These are phyloP conservation scores for Fonsecaea nubica DNA, from an alignment of 2,329 filamentous ascomycete species.

Conservation along the genomic window DNA sequence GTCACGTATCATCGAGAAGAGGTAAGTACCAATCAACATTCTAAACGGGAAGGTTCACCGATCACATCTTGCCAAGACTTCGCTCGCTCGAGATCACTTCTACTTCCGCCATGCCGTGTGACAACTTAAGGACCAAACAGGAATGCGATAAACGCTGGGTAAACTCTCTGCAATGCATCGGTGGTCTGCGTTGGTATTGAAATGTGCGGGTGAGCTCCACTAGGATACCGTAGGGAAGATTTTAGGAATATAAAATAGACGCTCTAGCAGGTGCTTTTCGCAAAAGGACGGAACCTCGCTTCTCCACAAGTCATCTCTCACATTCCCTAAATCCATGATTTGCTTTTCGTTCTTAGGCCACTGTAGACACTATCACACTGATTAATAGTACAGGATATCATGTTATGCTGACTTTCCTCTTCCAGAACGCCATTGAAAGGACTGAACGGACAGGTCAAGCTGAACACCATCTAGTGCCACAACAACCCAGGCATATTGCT, in stretches of 20 bases:
- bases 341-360: not conserved
- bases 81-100: too few relatives aligned
- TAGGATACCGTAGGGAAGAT: not conserved
- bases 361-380: not conserved
- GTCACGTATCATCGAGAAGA: too few relatives aligned
- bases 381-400: conserved; percentile 15
- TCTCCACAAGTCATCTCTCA: not conserved
- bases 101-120: too few relatives aligned
- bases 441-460: not conserved
- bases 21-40: too few relatives aligned
- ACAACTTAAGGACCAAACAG: too few relatives aligned
- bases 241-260: not conserved
- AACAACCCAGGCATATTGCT: not conserved
- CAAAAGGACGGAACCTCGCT: not conserved
- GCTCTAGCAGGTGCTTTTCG: not conserved
- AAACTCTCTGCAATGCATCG: too few relatives aligned
- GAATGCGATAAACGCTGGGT: too few relatives aligned
- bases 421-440: not conserved
- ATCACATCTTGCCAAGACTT: too few relatives aligned
- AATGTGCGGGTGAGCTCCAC: not conserved
- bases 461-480: not conserved
- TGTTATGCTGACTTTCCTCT: not conserved
- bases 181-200: too few relatives aligned
- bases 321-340: not conserved
- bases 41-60: too few relatives aligned